Evolutionary conservation across 768 basidiomycete genomes (phyloP), one percentile per base, ranked within the genome.

Genomic region (Lactarius trivialis): DNA sequence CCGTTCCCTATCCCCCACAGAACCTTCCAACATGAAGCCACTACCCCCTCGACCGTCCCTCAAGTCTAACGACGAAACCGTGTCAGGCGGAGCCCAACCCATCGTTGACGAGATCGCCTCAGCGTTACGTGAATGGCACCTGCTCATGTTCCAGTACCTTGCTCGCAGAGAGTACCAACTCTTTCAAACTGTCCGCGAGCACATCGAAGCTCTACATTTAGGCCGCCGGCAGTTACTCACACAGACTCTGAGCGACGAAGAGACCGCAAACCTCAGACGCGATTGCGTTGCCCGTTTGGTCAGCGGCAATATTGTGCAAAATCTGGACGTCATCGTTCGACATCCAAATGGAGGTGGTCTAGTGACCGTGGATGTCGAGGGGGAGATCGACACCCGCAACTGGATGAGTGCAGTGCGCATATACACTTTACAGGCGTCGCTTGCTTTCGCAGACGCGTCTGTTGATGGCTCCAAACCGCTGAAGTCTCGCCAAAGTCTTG

Each of bases 71-170:
- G 96, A 97, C 71, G 95, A 98, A 68, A 98, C 96, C 2, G 80
- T 83, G 4, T 86, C 88, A 0, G 96, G 96, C 11, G 78, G 80
- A 24, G 76, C 73, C 2, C 94, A 97, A 70, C 96, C 96, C 11
- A 88, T 98, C 70, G 85, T 98, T 55, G 96, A 98, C 74, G 96
- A 98, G 77, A 96, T 98, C 67, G 92, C 96, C 0, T 96, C 93
- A 8, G 95, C 96, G 0, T 76, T 98, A 49, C 85, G 96, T 41
- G 96, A 98, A 82, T 98, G 95, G 94, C 89, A 96, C 70, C 83
- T 84, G 37, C 78, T 93, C 56, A 88, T 98, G 82, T 94, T 93
- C 70, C 88, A 88, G 65, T 94, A 97, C 72, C 86, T 98, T 45
- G 87, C 89, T 9, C 81, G 85, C 50, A 83, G 94, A 58, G 91